Evolutionary conservation across 306 rosid species (phyloP), one percentile per base, ranked within the genome.

Genomic region (Cyamopsis tetragonoloba): DNA sequence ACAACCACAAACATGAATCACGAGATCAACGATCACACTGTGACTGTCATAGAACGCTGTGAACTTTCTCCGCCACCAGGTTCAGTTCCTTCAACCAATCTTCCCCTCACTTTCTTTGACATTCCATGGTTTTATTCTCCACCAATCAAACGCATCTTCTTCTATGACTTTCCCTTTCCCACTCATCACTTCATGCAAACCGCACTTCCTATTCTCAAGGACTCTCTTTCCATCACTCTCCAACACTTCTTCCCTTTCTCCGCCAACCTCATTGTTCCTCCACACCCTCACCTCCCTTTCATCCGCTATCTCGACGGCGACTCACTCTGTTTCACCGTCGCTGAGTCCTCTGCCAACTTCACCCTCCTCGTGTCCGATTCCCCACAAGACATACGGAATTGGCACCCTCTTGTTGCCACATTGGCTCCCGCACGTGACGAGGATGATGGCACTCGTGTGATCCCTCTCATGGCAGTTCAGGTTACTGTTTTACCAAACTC

Each of bases 91-190:
- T 17, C 81, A 4, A 66, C 76, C 9, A 51, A 47, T 12, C 66
- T 82, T 14, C 79, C 83, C 17, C 53, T 82, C 11, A 62, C 83
- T 61, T 78, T 74, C 81, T 66, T 82, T 3, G 86, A 82, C 2
- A 30, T 78, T 6, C 83, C 76, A 54, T 82, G 76, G 78, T 54
- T 74, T 4, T 4, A 15, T 1, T 62, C 50, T 46, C 51, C 37
- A 26, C 69, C 78, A 0, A 2, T 54, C 2, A 27, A 78, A 31
- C 73, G 83, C 12, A 72, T 82, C 54, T 78, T 82, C 70, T 78
- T 82, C 70, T 78, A 66, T 2, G 39, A 66, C 0, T 67, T 74
- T 3, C 83, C 73, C 3, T 14, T 37, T 7, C 60, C 83, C 6
- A 74, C 78, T 0, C 38, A 44, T 0, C 70, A 60, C 46, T 82